Conservation (phyloP, 2,329 filamentous ascomycete genomes). For the Cordyceps fumosorosea region DNA sequence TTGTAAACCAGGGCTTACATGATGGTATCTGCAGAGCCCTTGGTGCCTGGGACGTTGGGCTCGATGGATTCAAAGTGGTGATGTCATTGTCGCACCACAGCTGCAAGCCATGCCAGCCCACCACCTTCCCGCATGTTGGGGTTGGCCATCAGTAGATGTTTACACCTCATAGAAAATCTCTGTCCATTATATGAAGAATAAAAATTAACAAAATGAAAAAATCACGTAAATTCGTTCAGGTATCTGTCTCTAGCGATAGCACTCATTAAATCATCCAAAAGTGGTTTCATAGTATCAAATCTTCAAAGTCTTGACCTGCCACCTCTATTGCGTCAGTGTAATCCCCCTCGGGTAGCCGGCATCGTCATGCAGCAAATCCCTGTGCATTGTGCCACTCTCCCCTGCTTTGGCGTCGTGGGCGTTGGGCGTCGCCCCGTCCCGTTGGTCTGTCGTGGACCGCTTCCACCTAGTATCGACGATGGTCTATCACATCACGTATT, state of each 20-base stretch:
- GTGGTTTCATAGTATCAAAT: not conserved
- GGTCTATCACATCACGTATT: slow-evolving; percentile 18
- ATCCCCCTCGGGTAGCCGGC: slow-evolving; percentile 1
- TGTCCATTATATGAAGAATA: not conserved
- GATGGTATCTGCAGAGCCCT: too few species aligned
- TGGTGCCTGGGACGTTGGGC: not conserved
- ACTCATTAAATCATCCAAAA: slow-evolving; percentile 5
- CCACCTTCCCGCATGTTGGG: not conserved
- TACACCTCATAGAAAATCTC: not conserved
- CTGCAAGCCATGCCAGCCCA: slow-evolving; percentile 10
- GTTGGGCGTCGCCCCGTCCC: not conserved
- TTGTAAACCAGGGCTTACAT: too few species aligned
- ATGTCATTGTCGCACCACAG: slow-evolving; percentile 8
- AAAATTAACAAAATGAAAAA: not conserved
- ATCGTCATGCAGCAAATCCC: slow-evolving; percentile 1
- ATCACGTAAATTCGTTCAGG: slow-evolving; percentile 4
- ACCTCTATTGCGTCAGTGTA: not conserved
- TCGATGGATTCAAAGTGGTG: slow-evolving; percentile 6
- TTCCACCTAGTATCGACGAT: slow-evolving; percentile 18
- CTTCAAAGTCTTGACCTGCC: not conserved
- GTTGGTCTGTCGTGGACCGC: slow-evolving; percentile 2
- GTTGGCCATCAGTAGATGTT: not conserved
- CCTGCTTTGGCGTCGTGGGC: not conserved
- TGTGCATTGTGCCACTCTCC: not conserved
- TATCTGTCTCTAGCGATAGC: not conserved